These are phyloP conservation scores for Yamadazyma sp. DNA, from an alignment of 1,139 yeast species.

Conservation along the genomic window DNA sequence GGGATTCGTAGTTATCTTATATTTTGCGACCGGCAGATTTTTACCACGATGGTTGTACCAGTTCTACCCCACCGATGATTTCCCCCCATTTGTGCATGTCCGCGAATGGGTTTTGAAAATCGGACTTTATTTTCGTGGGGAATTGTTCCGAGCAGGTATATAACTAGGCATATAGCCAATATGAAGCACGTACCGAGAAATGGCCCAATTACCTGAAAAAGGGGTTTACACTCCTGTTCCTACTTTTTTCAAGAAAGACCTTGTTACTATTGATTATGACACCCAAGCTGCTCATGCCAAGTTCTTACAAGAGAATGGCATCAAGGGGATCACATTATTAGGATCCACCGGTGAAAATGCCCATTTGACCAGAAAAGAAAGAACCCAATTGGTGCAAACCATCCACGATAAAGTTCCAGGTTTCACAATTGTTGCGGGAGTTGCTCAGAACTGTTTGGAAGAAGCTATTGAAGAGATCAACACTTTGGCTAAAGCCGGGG, in stretches of 20 bases:
- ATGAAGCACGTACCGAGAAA: neutral
- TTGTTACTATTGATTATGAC: constrained; percentile 28
- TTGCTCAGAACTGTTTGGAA: constrained; percentile 39
- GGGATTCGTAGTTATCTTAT: constrained; percentile 1
- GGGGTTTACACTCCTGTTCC: constrained; percentile 39
- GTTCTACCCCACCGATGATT: neutral
- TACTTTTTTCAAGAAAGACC: constrained; percentile 34
- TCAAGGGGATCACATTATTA: constrained; percentile 32
- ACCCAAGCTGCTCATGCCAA: constrained; percentile 37
- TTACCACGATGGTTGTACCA: neutral
- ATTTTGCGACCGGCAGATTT: neutral
- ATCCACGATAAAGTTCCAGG: constrained; percentile 37
- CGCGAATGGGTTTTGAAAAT: neutral
- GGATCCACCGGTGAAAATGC: constrained; percentile 50
- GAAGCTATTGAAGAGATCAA: constrained; percentile 40
- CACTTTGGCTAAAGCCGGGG: constrained; percentile 41
- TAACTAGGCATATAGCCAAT: neutral
- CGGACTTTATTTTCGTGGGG: too few relatives aligned
- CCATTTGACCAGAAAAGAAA: constrained; percentile 43
- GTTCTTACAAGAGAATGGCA: constrained; percentile 28
- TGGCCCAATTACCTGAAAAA: constrained; percentile 10
- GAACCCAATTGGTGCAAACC: constrained; percentile 29
- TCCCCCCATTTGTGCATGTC: neutral
- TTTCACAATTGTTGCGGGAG: constrained; percentile 44
- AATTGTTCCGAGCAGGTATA: too few relatives aligned